phyloP scores from a whole-genome alignment of 208 protist species.

The Willaertia magna region DNA sequence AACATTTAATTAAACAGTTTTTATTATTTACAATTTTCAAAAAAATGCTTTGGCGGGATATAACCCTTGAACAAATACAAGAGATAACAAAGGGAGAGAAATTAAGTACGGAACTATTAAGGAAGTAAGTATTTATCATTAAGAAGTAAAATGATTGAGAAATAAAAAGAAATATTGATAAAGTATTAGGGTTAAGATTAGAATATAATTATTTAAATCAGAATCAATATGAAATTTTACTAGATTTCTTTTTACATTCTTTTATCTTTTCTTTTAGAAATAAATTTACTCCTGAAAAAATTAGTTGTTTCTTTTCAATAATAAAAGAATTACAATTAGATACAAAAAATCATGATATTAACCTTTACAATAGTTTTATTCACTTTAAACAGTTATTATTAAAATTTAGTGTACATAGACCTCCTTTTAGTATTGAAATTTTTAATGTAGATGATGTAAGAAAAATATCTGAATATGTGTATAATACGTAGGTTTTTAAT shows the following conservation, averaged over 20 bases:
- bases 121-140: too few species aligned
- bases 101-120: too few species aligned
- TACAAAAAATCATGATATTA: neutral
- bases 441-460: constrained; percentile 61
- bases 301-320: neutral
- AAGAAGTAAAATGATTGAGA: too few species aligned
- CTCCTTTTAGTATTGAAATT: constrained; percentile 60
- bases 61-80: neutral
- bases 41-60: neutral
- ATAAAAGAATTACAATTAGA: neutral
- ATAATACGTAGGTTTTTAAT: constrained; percentile 55
- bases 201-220: too few species aligned
- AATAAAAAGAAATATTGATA: too few species aligned
- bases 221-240: neutral
- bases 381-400: constrained; percentile 43
- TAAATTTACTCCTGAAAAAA: neutral
- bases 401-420: constrained; percentile 61
- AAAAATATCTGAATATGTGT: constrained; percentile 62
- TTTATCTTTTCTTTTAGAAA: neutral
- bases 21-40: neutral
- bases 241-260: neutral
- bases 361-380: neutral
- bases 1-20: neutral
- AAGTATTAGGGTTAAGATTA: too few species aligned
- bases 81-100: too few species aligned